A percentile compares a stretch with the other conserved stretches of the same genome.
These are phyloP conservation scores for Coemansia aciculifera DNA, from an alignment of 192 early-diverging fungal genomes.

Conservation along the genomic window DNA sequence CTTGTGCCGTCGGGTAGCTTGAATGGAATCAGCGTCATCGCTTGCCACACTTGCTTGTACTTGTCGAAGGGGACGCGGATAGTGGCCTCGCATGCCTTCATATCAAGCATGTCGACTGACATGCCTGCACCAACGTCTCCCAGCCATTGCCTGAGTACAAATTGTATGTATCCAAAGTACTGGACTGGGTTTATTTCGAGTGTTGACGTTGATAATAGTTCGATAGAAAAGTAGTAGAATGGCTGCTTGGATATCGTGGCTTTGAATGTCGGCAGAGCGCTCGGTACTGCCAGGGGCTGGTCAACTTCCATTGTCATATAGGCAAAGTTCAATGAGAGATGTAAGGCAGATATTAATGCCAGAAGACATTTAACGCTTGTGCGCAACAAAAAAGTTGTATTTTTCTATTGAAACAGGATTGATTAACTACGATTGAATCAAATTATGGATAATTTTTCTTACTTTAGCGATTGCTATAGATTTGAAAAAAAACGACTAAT, in stretches of 20 bases:
- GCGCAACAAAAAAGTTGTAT: too few relatives aligned
- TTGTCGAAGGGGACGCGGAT: conserved; percentile 42
- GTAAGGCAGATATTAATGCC: not conserved
- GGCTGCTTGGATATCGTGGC: conserved; percentile 44
- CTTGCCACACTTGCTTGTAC: conserved; percentile 47
- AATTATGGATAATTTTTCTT: not conserved
- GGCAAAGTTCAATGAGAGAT: not conserved
- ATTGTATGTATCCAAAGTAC: conserved; percentile 28
- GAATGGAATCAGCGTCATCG: conserved; percentile 34
- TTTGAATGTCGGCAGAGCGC: conserved; percentile 18
- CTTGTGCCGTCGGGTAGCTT: conserved; percentile 14
- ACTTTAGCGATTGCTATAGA: not conserved
- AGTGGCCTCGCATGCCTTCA: conserved; percentile 17
- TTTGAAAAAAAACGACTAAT: not conserved
- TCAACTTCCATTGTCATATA: conserved; percentile 24
- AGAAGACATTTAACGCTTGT: not conserved
- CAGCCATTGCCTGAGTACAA: conserved; percentile 38
- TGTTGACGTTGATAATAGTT: conserved; percentile 12
- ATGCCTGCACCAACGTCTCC: conserved; percentile 39
- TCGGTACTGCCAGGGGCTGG: not conserved
- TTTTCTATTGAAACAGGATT: not conserved
- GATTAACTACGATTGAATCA: not conserved
- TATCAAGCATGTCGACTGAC: conserved; percentile 34
- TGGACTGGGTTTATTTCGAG: conserved; percentile 10
- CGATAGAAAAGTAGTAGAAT: conserved; percentile 47